These are phyloP conservation scores for Leccinum sublutescens DNA, from an alignment of 768 basidiomycete genomes.

Conservation along the genomic window DNA sequence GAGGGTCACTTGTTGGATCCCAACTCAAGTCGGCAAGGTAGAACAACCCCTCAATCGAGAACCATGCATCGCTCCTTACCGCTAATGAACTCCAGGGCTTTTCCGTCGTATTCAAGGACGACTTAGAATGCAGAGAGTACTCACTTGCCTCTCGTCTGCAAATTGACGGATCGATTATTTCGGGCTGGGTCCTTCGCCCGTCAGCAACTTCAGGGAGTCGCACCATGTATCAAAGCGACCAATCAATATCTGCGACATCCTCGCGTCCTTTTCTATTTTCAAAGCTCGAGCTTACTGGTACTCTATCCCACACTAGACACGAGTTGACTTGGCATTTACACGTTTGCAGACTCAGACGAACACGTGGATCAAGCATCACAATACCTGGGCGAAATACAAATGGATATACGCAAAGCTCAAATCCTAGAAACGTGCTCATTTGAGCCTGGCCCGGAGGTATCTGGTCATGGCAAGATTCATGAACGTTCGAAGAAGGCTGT, in stretches of 20 bases:
- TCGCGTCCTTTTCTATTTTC: slow-evolving; percentile 26
- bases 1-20: slow-evolving; percentile 30
- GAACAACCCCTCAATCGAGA: not conserved
- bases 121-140: slow-evolving; percentile 3
- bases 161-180: slow-evolving; percentile 20
- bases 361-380: slow-evolving; percentile 14
- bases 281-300: slow-evolving; percentile 31
- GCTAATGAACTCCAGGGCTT: slow-evolving; percentile 18
- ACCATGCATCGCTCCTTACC: not conserved
- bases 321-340: slow-evolving; percentile 5
- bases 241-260: slow-evolving; percentile 14
- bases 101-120: slow-evolving; percentile 24
- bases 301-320: not conserved
- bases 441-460: not conserved
- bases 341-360: slow-evolving; percentile 27
- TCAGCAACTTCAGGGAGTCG: not conserved
- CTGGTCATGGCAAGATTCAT: slow-evolving; percentile 23
- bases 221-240: slow-evolving; percentile 2
- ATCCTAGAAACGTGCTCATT: fast-evolving
- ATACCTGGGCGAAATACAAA: slow-evolving; percentile 23
- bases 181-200: slow-evolving; percentile 9
- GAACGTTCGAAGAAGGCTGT: slow-evolving; percentile 34
- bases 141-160: slow-evolving; percentile 1
- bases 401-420: slow-evolving; percentile 10
- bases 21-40: slow-evolving; percentile 29